Evolutionary conservation across 139 green algal species (phyloP).

Genomic region (Closterium sp.): DNA sequence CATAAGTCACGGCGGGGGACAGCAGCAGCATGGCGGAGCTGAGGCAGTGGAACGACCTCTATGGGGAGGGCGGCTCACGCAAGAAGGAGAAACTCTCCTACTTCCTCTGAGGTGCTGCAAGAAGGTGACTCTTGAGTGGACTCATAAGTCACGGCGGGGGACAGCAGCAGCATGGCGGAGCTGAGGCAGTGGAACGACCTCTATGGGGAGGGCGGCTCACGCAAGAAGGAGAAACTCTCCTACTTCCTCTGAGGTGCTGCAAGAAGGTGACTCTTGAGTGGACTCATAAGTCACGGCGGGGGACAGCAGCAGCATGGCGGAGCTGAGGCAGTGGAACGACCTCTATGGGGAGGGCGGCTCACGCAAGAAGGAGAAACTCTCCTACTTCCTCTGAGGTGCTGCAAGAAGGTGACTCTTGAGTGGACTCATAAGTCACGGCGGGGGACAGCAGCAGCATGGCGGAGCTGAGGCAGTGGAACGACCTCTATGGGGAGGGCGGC

Average conservation of each 20-base stretch:
- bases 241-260: slow-evolving; percentile 62
- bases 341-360: slow-evolving; percentile 71
- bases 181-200: slow-evolving; percentile 72
- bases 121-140: no score
- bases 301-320: slow-evolving; percentile 57
- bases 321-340: slow-evolving; percentile 73
- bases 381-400: slow-evolving; percentile 61
- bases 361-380: slow-evolving; percentile 50
- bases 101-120: slow-evolving; percentile 55
- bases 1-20: slow-evolving; percentile 51
- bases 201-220: slow-evolving; percentile 69
- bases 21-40: slow-evolving; percentile 61
- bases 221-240: slow-evolving; percentile 49
- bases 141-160: slow-evolving; percentile 47
- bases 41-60: slow-evolving; percentile 72
- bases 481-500: slow-evolving; percentile 72
- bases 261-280: background rate
- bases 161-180: slow-evolving; percentile 59
- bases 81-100: slow-evolving; percentile 56
- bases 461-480: slow-evolving; percentile 72
- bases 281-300: no score
- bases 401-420: background rate
- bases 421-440: no score
- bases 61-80: slow-evolving; percentile 68
- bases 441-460: slow-evolving; percentile 54